Evolutionary conservation across 352 stramenopile genomes (phyloP).

Genomic region (Phytopythium oedochilum): DNA sequence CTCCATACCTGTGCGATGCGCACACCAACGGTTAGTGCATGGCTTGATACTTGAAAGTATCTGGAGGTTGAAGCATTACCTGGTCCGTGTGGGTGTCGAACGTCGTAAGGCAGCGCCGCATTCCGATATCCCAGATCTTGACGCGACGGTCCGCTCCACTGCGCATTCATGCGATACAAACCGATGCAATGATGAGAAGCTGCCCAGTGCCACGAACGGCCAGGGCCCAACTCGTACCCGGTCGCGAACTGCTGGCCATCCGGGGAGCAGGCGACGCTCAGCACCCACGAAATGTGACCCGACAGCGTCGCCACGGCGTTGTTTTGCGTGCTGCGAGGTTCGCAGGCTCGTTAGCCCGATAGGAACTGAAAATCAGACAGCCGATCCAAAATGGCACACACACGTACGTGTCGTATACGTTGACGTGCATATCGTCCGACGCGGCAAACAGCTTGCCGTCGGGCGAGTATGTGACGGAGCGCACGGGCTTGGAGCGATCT

Average conservation of each 20-base stretch:
- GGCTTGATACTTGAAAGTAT: too few species aligned
- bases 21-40: neutral
- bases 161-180: neutral
- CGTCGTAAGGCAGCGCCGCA: conserved; percentile 81
- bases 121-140: conserved; percentile 92
- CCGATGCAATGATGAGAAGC: too few species aligned
- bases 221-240: conserved; percentile 40
- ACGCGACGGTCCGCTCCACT: conserved; percentile 85
- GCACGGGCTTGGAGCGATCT: conserved; percentile 87
- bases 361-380: neutral
- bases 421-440: conserved; percentile 91
- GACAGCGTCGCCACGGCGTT: conserved; percentile 81
- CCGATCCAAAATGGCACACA: neutral
- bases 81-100: conserved; percentile 91
- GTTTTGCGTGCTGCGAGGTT: conserved; percentile 44
- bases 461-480: conserved; percentile 76
- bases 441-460: conserved; percentile 87
- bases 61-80: conserved; percentile 19
- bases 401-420: conserved; percentile 90
- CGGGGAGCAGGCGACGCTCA: conserved; percentile 81
- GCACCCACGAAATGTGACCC: conserved; percentile 87
- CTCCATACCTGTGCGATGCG: conserved; percentile 69
- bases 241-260: conserved; percentile 85
- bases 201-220: too few species aligned
- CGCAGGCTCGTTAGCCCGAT: neutral